Conservation (phyloP, 306 rosid species). For the Fagus crenata region DNA sequence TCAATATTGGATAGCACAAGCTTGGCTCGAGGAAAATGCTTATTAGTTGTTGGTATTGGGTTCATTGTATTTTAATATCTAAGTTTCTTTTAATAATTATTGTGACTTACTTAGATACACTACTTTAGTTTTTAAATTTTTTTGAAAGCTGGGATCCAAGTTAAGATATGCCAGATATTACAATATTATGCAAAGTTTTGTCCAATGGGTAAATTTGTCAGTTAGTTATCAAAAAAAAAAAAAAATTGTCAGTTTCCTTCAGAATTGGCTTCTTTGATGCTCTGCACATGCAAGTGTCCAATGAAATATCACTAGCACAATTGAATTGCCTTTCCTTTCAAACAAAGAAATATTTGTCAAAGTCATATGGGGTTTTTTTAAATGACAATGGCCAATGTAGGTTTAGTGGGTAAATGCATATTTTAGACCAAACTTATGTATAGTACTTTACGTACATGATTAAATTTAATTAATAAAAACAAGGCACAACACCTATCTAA, state of each 20-base stretch:
- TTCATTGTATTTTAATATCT: slow-evolving; percentile 16
- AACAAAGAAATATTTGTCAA: not conserved
- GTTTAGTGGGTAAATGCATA: not conserved
- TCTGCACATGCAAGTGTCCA: slow-evolving; percentile 51
- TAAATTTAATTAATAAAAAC: too few relatives aligned
- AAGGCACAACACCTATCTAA: too few relatives aligned
- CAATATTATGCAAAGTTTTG: slow-evolving; percentile 15
- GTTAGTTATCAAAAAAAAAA: not conserved
- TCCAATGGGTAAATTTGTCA: slow-evolving; percentile 25
- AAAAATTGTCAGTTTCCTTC: slow-evolving; percentile 26
- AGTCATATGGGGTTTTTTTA: slow-evolving; percentile 3
- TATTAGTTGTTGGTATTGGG: slow-evolving; percentile 22
- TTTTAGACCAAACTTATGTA: too few relatives aligned
- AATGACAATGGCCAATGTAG: slow-evolving; percentile 4
- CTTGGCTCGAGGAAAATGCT: slow-evolving; percentile 21
- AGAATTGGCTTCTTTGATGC: slow-evolving; percentile 26
- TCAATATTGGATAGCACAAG: slow-evolving; percentile 20
- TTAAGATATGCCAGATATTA: slow-evolving; percentile 14
- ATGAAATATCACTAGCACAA: slow-evolving; percentile 24
- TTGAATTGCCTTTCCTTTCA: slow-evolving; percentile 18
- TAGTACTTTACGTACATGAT: too few relatives aligned
- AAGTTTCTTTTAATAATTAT: not conserved
- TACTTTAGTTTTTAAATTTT: slow-evolving; percentile 16
- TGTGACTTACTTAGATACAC: slow-evolving; percentile 26
- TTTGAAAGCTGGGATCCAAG: slow-evolving; percentile 23